Evolutionary conservation across 73 alveolate genomes (phyloP), one percentile per base, ranked within the genome.

Genomic region (Paramecium sexaurelia): DNA sequence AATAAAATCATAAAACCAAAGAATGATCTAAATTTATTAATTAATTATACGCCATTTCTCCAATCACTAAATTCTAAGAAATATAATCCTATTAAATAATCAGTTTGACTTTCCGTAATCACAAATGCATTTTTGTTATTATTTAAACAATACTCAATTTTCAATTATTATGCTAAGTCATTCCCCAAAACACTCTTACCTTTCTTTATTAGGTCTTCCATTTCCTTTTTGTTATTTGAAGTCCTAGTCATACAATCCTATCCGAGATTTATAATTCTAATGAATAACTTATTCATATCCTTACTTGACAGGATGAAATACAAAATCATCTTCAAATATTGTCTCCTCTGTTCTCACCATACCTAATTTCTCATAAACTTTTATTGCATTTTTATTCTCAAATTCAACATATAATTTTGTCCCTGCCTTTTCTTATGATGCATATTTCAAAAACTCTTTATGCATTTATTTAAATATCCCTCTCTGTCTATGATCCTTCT

Each of bases 321-420:
- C 40, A 13, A 78, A 78, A 78, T 78, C 90, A 78, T 78, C 90
- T 78, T 78, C 90, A 43, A 29, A 78, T 39, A 78, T 78, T 3
- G 55, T 78, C 45, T 78, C 90, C 26, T 78, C 40, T 41, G 68
- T 78, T 78, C 33, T 41, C 6, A 29, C 11, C 90, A 78, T 78
- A 19, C 90, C 90, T 17, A 78, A 41, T 40, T 43, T 78, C 27
- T 78, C 75, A 78, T 78, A 78, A 7, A 78, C 90, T 33, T 78
- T 78, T 6, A 29, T 22, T 1, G 90, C 90, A 20, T 37, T 24
- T 24, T 29, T 24, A 78, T 78, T 78, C 22, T 78, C 90, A 20
- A 24, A 0, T 39, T 78, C 68, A 6, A 78, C 90, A 45, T 78
- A 78, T 39, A 78, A 45, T 78, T 78, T 78, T 6, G 32, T 78